Conservation (phyloP, 2,329 filamentous ascomycete genomes). For the Trichoderma oligosporum region DNA sequence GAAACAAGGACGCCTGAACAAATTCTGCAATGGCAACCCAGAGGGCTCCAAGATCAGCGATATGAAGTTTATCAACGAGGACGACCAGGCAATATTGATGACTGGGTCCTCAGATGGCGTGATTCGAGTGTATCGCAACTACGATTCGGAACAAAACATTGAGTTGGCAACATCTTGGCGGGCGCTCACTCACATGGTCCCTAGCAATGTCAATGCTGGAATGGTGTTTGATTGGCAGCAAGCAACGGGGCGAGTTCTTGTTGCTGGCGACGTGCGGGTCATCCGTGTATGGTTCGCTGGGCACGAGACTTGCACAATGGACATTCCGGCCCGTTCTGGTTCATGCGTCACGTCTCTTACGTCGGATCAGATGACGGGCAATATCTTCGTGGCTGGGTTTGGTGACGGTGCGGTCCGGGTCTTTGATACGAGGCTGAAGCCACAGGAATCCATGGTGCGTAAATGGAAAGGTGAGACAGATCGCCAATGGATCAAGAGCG, state of each 20-base stretch:
- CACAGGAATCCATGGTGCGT: conserved; percentile 87
- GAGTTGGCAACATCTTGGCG: conserved; percentile 89
- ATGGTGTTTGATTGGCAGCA: conserved; percentile 99
- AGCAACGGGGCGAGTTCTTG: conserved; percentile 90
- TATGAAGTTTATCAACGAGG: conserved; percentile 96
- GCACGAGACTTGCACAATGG: conserved; percentile 85
- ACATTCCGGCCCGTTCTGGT: conserved; percentile 90
- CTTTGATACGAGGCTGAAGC: conserved; percentile 81
- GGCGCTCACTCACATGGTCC: conserved; percentile 87
- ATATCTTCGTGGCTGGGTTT: conserved; percentile 93
- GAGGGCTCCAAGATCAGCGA: conserved; percentile 88
- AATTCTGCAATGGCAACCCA: conserved; percentile 94
- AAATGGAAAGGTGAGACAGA: conserved; percentile 89
- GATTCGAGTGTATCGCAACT: conserved; percentile 87
- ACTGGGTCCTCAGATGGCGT: conserved; percentile 94
- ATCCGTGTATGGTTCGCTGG: conserved; percentile 96
- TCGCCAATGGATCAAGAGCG: conserved; percentile 89
- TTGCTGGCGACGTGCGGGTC: conserved; percentile 91
- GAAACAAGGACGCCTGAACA: conserved; percentile 66
- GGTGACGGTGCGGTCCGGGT: conserved; percentile 92
- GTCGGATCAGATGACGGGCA: conserved; percentile 95
- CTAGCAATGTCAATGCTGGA: conserved; percentile 89
- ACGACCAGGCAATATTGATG: conserved; percentile 91
- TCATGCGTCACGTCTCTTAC: conserved; percentile 95
- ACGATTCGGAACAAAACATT: conserved; percentile 71